These are phyloP conservation scores for Hura crepitans DNA, from an alignment of 441 rosid species.

Conservation along the genomic window DNA sequence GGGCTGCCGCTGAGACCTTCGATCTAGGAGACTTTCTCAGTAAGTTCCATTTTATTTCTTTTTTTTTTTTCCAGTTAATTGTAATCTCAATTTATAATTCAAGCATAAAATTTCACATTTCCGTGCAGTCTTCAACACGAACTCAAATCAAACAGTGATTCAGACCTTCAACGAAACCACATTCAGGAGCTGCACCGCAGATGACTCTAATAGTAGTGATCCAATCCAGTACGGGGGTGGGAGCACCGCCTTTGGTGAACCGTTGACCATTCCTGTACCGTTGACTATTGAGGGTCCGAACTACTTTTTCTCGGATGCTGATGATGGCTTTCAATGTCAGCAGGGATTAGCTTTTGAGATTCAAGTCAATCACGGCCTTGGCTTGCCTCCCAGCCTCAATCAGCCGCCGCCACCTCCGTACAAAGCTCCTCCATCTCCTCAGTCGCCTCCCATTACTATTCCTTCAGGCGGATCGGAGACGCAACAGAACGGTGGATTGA, in stretches of 20 bases:
- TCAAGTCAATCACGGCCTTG: conserved; percentile 47
- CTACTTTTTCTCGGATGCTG: conserved; percentile 54
- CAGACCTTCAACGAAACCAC: conserved; percentile 54
- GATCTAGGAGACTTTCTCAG: conserved; percentile 60
- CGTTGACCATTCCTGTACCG: conserved; percentile 40
- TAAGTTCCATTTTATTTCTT: conserved; percentile 27
- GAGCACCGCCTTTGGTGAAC: conserved; percentile 24
- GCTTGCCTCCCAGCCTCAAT: conserved; percentile 59
- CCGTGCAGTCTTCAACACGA: conserved; percentile 46
- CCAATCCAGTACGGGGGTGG: conserved; percentile 46
- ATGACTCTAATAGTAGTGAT: conserved; percentile 37
- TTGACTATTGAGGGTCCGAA: conserved; percentile 44
- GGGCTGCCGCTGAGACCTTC: conserved; percentile 51
- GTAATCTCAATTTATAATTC: background rate
- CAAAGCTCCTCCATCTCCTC: conserved; percentile 38
- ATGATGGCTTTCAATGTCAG: conserved; percentile 53
- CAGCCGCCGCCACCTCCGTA: conserved; percentile 68
- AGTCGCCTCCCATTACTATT: conserved; percentile 35
- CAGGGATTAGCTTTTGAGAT: conserved; percentile 54
- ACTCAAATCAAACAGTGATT: conserved; percentile 51
- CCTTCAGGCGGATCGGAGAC: conserved; percentile 23
- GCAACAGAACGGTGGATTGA: conserved; percentile 24
- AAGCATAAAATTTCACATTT: background rate
- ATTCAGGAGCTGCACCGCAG: conserved; percentile 39
- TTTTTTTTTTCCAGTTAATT: background rate